Evolutionary conservation across 805 yeast species (phyloP), one percentile per base, ranked within the genome.

Genomic region (Zygosaccharomyces bisporus): DNA sequence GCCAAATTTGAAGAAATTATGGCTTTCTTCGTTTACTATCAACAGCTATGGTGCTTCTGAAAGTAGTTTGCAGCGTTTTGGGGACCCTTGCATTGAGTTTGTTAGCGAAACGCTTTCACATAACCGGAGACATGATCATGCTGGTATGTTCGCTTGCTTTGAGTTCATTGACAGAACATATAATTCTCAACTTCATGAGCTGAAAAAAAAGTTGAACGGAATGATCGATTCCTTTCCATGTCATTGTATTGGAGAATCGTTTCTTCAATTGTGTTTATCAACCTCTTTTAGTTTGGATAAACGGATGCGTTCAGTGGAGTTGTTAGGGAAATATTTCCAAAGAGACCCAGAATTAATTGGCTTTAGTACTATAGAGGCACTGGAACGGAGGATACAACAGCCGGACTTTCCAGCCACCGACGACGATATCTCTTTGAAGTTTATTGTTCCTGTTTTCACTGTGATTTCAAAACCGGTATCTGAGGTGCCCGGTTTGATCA

Each of bases 1-100:
- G 52, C 63, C 74, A 9, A 75, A 75, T 24, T 63, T 86, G 18
- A 76, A 83, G 52, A 79, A 77, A 56, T 66, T 78, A 16, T 91
- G 97, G 97, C 73, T 75, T 44, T 57, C 71, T 29, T 63, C 76
- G 27, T 56, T 83, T 19, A 44, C 62, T 36, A 39, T 43, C 10
- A 44, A 47, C 31, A 49, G 55, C 13, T 25, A 25, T 13, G 35
- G 53, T 3, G 59, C 74, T 0, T 60, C 73, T 14, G 64, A 66
- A 1, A 83, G 77, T 33, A 16, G 64, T 2, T 25, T 71, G 6
- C 52, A 53, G 12, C 49, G 46, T 2, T 53, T 65, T 8, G 56
- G 56, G 4, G 60, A 60, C 4, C 57, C 58, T 0, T 44, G 49
- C 18, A 14, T 58, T 6, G 61, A 58, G 6, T 49, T 72, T 18